Base-by-base conservation (phyloP, 2,329 filamentous ascomycete species). In the Verticillium isaacii region DNA sequence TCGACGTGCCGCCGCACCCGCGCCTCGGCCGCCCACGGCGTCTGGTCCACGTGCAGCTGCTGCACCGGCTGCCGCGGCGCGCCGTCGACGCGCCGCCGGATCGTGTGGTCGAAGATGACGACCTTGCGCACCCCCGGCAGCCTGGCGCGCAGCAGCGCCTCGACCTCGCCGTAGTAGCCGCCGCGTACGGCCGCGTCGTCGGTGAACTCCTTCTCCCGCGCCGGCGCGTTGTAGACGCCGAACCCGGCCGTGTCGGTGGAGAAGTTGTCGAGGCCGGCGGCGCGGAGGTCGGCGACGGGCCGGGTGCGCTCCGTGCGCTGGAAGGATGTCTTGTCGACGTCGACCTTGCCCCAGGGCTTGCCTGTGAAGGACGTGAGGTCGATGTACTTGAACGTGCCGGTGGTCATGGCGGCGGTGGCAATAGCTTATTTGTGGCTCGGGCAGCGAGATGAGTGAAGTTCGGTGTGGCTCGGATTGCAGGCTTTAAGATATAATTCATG, bases 11-110 rank as follows among this genome's bases (percentile, higher is more conserved):
- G 78, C 1, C 85, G 78, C 15, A 90, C 87, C 14, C 89, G 82
- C 1, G 74, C 80, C 63, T 81, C 85, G 0, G 87, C 86, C 0
- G 89, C 88, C 0, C 69, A 73, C 0, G 87, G 84, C 0, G 89
- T 90, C 74, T 91, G 89, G 69, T 92, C 89, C 15, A 91, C 87
- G 64, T 91, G 89, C 0, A 91, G 86, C 66, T 86, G 84, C 71
- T 89, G 85, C 0, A 91, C 88, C 0, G 89, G 89, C 65, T 85
- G 83, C 6, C 89, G 80, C 0, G 86, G 80, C 0, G 86, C 77
- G 1, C 76, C 72, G n/a, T 83, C 81, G 1, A 78, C 73, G 23
- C 82, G 76, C 7, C 83, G 77, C 2, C 89, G 82, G 66, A 91
- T 88, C 0, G 89, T 91, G 72, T 91, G 89, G 72, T 91, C 89